Evolutionary conservation across 306 rosid genomes (phyloP).

Genomic region (Argentina anserina): DNA sequence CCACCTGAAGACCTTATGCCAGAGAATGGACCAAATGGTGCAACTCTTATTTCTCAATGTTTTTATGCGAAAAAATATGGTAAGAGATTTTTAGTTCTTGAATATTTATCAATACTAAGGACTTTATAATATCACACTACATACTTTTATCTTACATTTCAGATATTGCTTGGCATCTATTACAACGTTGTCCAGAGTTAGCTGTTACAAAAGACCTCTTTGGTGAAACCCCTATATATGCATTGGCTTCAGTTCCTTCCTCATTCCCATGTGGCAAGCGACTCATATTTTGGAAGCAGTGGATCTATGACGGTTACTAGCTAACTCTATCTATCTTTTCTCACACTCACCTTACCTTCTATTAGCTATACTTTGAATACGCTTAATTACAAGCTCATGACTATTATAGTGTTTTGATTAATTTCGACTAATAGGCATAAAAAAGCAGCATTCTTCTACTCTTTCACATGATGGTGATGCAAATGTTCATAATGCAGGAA

Average conservation of each 20-base stretch:
- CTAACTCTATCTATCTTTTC: no score
- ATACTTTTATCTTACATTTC: no score
- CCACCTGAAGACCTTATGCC: neutral
- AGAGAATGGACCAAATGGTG: conserved; percentile 4
- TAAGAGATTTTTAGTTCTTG: neutral
- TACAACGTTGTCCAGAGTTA: neutral
- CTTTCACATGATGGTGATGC: no score
- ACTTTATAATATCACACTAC: no score
- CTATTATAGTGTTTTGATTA: no score
- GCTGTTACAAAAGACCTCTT: neutral
- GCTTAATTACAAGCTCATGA: no score
- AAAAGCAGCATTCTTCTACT: no score
- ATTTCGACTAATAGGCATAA: no score
- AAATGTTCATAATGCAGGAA: no score
- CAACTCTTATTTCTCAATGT: neutral
- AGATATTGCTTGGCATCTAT: neutral
- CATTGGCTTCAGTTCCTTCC: neutral
- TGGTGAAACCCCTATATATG: neutral
- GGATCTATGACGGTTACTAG: conserved; percentile 1
- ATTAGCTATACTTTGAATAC: no score
- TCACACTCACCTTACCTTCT: no score
- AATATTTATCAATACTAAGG: no score
- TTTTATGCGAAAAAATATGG: neutral
- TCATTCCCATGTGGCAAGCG: neutral
- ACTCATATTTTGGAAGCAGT: neutral